Conservation (phyloP, 2,329 filamentous ascomycete genomes). For the Fusarium tuaranense region DNA sequence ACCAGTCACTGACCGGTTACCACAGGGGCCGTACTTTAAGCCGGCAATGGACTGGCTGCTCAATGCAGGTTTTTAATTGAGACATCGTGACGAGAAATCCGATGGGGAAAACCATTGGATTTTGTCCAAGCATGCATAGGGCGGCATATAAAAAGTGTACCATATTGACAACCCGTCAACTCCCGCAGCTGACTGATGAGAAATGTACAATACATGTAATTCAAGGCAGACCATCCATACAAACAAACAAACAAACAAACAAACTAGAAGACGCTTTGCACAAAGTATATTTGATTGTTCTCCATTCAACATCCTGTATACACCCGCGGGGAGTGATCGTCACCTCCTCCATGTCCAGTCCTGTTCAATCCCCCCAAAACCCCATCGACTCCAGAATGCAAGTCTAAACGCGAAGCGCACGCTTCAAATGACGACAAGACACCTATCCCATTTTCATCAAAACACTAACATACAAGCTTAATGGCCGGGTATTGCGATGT, state of each 20-base stretch:
- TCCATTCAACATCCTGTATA: constrained; percentile 41
- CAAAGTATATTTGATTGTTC: constrained; percentile 43
- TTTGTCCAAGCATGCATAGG: neutral
- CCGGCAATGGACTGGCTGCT: constrained; percentile 49
- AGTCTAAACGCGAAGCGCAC: constrained; percentile 44
- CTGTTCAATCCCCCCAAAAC: constrained; percentile 28
- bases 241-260: constrained; percentile 18
- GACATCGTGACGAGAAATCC: neutral
- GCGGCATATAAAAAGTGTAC: constrained; percentile 41
- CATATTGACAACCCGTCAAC: constrained; percentile 41
- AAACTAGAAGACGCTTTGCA: constrained; percentile 29
- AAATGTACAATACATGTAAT: constrained; percentile 48
- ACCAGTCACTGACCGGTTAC: constrained; percentile 11
- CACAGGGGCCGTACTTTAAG: constrained; percentile 50
- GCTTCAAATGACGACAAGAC: constrained; percentile 42
- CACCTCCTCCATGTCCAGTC: constrained; percentile 26
- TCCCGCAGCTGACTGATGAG: constrained; percentile 27
- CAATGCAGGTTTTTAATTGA: constrained; percentile 49
- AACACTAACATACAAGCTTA: constrained; percentile 48
- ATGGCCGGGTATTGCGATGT: constrained; percentile 26
- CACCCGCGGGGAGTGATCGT: constrained; percentile 38
- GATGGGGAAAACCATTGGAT: neutral
- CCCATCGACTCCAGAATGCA: constrained; percentile 46
- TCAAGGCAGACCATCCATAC: constrained; percentile 34
- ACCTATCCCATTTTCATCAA: constrained; percentile 41